These are phyloP conservation scores for Yamadazyma aaseri DNA, from an alignment of 1,139 yeast genomes.

Conservation along the genomic window DNA sequence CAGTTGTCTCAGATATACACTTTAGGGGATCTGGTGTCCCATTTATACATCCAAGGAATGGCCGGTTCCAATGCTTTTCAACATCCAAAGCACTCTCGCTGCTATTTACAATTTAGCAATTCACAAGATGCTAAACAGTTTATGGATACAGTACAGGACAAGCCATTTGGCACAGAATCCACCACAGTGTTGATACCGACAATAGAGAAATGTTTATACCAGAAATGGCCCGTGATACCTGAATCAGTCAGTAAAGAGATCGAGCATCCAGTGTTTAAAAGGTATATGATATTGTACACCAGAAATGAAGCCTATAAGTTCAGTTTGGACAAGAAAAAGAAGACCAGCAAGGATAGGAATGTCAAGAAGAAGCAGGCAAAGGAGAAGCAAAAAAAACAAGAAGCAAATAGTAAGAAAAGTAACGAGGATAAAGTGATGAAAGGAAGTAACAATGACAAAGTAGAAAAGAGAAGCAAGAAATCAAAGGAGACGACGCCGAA, in stretches of 20 bases:
- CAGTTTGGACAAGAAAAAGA: neutral
- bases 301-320: too few species aligned
- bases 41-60: conserved; percentile 21
- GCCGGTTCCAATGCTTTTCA: conserved; percentile 22
- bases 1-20: conserved; percentile 12
- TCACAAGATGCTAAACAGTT: conserved; percentile 16
- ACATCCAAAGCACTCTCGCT: conserved; percentile 26
- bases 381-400: neutral
- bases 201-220: conserved; percentile 10
- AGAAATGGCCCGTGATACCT: conserved; percentile 8
- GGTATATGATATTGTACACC: conserved; percentile 5
- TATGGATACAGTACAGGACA: conserved; percentile 16
- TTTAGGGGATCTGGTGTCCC: too few species aligned
- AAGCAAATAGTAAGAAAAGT: neutral
- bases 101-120: conserved; percentile 23
- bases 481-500: neutral
- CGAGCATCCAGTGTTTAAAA: conserved; percentile 2
- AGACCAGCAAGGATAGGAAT: conserved; percentile 1
- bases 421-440: conserved; percentile 3
- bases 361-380: conserved; percentile 1
- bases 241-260: conserved; percentile 1
- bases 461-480: conserved; percentile 1
- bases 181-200: conserved; percentile 12
- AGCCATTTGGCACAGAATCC: conserved; percentile 22
- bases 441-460: neutral